A percentile compares a stretch with the other conserved stretches of the same genome.
Conservation (phyloP, 148 eudicot species). For the Persicaria maculosa region DNA sequence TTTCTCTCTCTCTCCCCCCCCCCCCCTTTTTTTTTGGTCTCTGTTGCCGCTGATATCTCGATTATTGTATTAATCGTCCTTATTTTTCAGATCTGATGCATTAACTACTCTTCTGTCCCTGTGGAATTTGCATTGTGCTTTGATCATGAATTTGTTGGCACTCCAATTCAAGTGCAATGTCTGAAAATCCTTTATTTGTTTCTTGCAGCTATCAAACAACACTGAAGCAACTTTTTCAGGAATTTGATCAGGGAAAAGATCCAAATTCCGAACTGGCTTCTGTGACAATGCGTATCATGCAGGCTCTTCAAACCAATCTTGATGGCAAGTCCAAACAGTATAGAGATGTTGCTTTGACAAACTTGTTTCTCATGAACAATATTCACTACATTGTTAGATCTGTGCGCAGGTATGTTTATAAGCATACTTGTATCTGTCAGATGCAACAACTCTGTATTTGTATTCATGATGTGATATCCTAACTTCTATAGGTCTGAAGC, state of each 20-base stretch:
- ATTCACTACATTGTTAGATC: constrained; percentile 98
- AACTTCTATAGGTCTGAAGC: constrained; percentile 74
- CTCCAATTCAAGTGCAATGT: background rate
- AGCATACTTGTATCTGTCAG: background rate
- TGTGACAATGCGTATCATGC: constrained; percentile 95
- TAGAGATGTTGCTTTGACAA: constrained; percentile 74
- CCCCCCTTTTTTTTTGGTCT: background rate
- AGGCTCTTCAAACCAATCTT: constrained; percentile 95
- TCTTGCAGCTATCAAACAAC: constrained; percentile 80
- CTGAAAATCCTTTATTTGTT: background rate
- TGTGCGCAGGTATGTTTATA: constrained; percentile 70
- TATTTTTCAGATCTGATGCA: background rate
- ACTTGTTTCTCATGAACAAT: constrained; percentile 93
- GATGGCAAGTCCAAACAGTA: constrained; percentile 98
- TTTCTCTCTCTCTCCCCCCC: background rate
- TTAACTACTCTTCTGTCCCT: background rate
- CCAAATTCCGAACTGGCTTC: constrained; percentile 80
- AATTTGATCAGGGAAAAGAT: constrained; percentile 64
- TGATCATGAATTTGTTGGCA: background rate
- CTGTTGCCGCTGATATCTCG: background rate
- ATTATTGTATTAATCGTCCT: background rate
- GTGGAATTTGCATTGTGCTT: background rate
- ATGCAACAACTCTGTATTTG: background rate
- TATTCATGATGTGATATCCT: constrained; percentile 8
- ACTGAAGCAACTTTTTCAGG: constrained; percentile 96